Base-by-base conservation (phyloP, 2,329 filamentous ascomycete genomes). In the Verticillium nonalfalfae region DNA sequence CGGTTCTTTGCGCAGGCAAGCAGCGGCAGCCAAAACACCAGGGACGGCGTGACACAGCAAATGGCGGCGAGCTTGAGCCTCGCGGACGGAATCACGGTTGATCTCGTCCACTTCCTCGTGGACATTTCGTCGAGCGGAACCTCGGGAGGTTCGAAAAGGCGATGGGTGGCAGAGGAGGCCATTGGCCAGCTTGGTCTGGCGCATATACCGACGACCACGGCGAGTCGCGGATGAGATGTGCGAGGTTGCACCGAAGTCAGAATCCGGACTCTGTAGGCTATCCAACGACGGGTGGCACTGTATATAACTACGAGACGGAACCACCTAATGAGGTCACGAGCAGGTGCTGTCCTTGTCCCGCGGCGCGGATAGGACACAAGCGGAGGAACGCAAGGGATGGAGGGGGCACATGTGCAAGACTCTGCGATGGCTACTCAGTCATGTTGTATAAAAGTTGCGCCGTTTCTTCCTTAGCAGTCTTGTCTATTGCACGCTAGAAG, bases 91-190 rank as follows among this genome's bases (percentile, higher is more conserved):
- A 81, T 79, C 67, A 79, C 76, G 38, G 75, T 85, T 61, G 78
- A 86, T 67, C 69, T 86, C 59, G 75, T 85, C 18, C 74, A 78
- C 60, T 77, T 81, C 31, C 72, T 70, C 21, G 69, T 85, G 40
- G 74, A 80, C 59, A 63, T 76, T 13, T 61, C 63, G n/a, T 61
- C 63, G n/a, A 63, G 58, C 35, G 60, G 55, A 9, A 50, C 14
- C 36, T 33, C 57, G 18, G 57, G 57, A 15, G n/a, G 38, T 3
- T n/a, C 38, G 38, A 58, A 7, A 14, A 34, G 33, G 21, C 39
- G 26, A 50, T 58, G 57, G 55, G 33, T 57, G n/a, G 34, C 31
- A 9, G 38, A 14, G 13, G 38, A 21, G n/a, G 18, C 5, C n/a
- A 50, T 10, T 9, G 45, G 15, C 45, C 45, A 50, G 45, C 45